Percentiles rank a stretch among this genome's conserved stretches.
Conservation (phyloP, 2,329 filamentous ascomycete genomes). For the Akanthomyces muscarius region DNA sequence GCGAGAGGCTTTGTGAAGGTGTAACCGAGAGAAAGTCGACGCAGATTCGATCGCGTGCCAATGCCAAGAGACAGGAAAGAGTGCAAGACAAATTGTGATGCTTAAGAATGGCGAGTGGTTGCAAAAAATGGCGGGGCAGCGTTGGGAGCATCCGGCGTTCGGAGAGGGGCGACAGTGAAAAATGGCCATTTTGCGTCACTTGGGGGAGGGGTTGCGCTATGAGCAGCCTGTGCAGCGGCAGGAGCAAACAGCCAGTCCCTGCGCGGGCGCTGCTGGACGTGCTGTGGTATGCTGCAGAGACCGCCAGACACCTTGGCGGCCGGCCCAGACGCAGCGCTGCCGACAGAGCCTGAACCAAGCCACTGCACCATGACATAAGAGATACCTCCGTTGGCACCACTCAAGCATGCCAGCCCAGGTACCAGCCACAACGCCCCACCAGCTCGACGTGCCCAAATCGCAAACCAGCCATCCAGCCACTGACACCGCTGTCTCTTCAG, state of each 20-base stretch:
- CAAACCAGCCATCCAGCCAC: neutral
- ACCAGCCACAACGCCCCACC: conserved; percentile 3
- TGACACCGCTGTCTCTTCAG: conserved; percentile 3
- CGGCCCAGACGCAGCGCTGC: neutral
- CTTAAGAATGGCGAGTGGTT: conserved; percentile 20
- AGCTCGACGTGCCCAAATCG: neutral
- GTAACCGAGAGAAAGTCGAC: neutral
- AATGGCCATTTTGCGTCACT: conserved; percentile 25
- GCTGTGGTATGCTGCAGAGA: neutral
- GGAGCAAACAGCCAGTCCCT: too few species aligned
- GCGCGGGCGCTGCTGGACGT: neutral
- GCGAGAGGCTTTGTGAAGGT: neutral
- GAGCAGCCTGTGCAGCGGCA: neutral
- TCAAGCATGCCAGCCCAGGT: neutral
- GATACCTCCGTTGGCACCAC: neutral
- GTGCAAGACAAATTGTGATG: neutral
- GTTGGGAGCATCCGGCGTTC: conserved; percentile 17
- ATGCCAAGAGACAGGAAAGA: neutral
- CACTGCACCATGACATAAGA: neutral
- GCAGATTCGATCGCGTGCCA: neutral
- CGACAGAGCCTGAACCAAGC: neutral
- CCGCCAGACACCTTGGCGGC: conserved; percentile 1
- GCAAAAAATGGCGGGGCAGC: conserved; percentile 21
- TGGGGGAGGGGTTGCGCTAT: conserved; percentile 17
- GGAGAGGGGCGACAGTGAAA: conserved; percentile 15